These are phyloP conservation scores for Fusarium goolgardi DNA, from an alignment of 2,329 filamentous ascomycete species.

Conservation along the genomic window DNA sequence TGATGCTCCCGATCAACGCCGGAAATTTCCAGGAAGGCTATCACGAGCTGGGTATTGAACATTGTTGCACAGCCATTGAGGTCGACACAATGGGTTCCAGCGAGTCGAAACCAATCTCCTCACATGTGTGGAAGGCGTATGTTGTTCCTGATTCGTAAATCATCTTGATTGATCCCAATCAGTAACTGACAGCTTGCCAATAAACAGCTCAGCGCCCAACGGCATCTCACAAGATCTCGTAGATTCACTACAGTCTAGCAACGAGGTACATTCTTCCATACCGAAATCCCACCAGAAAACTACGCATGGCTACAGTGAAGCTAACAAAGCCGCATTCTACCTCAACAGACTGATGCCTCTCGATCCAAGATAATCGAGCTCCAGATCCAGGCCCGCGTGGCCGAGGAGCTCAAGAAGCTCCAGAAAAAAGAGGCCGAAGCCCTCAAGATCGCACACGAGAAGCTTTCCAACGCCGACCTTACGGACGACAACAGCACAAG, in stretches of 20 bases:
- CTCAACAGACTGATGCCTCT: slow-evolving; percentile 83
- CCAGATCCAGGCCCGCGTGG: slow-evolving; percentile 87
- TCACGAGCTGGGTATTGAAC: slow-evolving; percentile 48
- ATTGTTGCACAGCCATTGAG: slow-evolving; percentile 52
- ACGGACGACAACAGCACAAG: slow-evolving; percentile 50
- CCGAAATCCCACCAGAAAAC: neutral
- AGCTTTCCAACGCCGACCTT: slow-evolving; percentile 62
- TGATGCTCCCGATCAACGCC: slow-evolving; percentile 52
- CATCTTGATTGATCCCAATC: neutral
- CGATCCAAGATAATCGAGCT: slow-evolving; percentile 86
- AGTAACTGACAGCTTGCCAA: slow-evolving; percentile 43
- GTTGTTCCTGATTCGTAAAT: slow-evolving; percentile 43
- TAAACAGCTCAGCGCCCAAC: slow-evolving; percentile 58
- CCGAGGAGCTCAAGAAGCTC: slow-evolving; percentile 84
- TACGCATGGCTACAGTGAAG: slow-evolving; percentile 1
- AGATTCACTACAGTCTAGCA: slow-evolving; percentile 83
- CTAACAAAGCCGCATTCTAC: slow-evolving; percentile 24
- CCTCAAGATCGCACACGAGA: slow-evolving; percentile 75
- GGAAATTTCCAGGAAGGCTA: slow-evolving; percentile 51
- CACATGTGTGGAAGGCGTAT: slow-evolving; percentile 67
- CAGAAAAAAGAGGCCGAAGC: slow-evolving; percentile 75
- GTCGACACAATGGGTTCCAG: slow-evolving; percentile 65
- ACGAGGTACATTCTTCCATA: slow-evolving; percentile 72
- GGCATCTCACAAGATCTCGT: slow-evolving; percentile 83
- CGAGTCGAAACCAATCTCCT: slow-evolving; percentile 63